These are phyloP conservation scores for Persicaria tinctoria DNA, from an alignment of 148 eudicot species.

Conservation along the genomic window DNA sequence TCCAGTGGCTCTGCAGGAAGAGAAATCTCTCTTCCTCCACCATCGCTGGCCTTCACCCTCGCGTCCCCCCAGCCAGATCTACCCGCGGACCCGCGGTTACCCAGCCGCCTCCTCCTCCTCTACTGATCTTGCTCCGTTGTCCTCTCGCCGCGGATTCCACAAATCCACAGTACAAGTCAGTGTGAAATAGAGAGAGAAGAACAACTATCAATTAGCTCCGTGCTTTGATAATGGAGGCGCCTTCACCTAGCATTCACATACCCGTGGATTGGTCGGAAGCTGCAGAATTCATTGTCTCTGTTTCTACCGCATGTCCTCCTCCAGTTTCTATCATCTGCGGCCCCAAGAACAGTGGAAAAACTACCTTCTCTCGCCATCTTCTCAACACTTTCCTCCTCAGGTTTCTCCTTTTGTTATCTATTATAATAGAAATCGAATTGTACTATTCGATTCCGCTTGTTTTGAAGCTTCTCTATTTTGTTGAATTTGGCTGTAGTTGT, in stretches of 20 bases:
- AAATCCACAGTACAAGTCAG: background rate
- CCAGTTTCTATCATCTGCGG: conserved; percentile 65
- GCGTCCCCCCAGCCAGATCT: too few species aligned
- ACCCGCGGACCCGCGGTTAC: too few species aligned
- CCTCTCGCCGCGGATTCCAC: background rate
- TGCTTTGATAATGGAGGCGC: conserved; percentile 6
- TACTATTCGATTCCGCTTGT: too few species aligned
- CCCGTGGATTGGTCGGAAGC: conserved; percentile 68
- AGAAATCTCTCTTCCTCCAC: too few species aligned
- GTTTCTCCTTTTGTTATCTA: conserved; percentile 19
- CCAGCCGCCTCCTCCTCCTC: background rate
- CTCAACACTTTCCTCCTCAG: conserved; percentile 61
- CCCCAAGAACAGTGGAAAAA: conserved; percentile 81
- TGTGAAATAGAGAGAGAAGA: background rate
- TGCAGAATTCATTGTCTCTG: conserved; percentile 34
- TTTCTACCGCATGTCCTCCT: conserved; percentile 25
- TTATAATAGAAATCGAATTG: too few species aligned
- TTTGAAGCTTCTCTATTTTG: too few species aligned
- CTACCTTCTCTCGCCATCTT: conserved; percentile 86
- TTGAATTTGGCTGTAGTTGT: too few species aligned
- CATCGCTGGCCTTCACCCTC: too few species aligned
- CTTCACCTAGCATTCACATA: conserved; percentile 34
- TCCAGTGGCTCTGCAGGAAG: too few species aligned
- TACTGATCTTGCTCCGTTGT: background rate
- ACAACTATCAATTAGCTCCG: background rate